Conservation (phyloP, 116 monocot species). For the Iris pallida region DNA sequence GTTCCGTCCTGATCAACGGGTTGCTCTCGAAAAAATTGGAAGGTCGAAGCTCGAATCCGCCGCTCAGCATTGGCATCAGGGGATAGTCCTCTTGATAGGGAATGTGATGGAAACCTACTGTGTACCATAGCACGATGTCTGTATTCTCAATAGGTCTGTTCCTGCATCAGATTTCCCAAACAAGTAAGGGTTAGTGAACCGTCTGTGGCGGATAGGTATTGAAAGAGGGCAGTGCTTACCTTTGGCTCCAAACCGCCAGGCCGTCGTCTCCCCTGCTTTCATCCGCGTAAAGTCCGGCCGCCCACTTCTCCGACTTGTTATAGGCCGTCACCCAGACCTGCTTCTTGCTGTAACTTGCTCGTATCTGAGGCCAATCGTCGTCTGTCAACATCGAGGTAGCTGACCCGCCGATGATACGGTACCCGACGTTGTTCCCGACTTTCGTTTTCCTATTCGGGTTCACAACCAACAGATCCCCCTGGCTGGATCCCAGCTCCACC, state of each 20-base stretch:
- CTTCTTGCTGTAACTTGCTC: conserved; percentile 50
- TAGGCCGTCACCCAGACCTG: conserved; percentile 60
- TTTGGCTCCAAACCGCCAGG: conserved; percentile 41
- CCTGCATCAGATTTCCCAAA: conserved; percentile 14
- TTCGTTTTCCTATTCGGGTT: conserved; percentile 53
- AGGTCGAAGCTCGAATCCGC: conserved; percentile 54
- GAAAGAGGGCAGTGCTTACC: conserved; percentile 13
- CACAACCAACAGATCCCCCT: conserved; percentile 44
- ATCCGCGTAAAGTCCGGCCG: conserved; percentile 36
- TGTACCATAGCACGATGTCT: conserved; percentile 70
- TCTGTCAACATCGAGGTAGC: conserved; percentile 36
- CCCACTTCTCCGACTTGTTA: conserved; percentile 67
- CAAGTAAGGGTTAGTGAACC: no score
- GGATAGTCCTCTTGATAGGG: conserved; percentile 63
- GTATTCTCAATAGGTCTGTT: conserved; percentile 44
- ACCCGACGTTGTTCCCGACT: conserved; percentile 54
- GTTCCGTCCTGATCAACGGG: conserved; percentile 34
- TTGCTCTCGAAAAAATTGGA: conserved; percentile 64
- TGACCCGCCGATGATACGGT: conserved; percentile 30
- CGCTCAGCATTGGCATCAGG: conserved; percentile 46
- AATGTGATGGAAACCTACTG: conserved; percentile 44
- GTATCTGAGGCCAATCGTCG: conserved; percentile 55
- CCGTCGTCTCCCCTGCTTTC: conserved; percentile 50
- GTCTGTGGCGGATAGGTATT: neutral
- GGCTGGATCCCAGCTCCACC: conserved; percentile 15